A percentile compares a stretch with the other conserved stretches of the same genome.
Conservation (phyloP, 495 filamentous ascomycete genomes). For the Annulohypoxylon bovei region DNA sequence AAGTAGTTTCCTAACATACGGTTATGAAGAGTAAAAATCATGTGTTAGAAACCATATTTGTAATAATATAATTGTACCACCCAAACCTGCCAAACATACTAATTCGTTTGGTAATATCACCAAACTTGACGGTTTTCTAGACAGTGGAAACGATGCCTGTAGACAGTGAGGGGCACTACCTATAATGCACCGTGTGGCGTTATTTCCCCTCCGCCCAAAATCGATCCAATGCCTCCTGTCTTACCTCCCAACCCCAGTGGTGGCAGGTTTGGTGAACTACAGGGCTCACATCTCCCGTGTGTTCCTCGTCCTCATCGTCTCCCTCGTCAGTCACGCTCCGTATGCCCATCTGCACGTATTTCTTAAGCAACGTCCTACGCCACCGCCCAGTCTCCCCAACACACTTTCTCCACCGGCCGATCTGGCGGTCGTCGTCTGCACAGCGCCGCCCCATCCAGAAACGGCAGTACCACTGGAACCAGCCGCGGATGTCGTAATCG, state of each 20-base stretch:
- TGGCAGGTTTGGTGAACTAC: conserved; percentile 62
- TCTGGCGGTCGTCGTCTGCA: conserved; percentile 60
- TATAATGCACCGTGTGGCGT: background rate
- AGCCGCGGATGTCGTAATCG: conserved; percentile 57
- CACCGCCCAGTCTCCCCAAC: conserved; percentile 59
- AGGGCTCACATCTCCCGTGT: conserved; percentile 56
- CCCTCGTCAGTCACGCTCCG: conserved; percentile 58
- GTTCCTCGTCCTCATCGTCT: conserved; percentile 48
- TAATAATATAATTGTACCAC: background rate
- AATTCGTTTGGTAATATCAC: background rate
- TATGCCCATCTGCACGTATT: conserved; percentile 54
- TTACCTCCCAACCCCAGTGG: conserved; percentile 60
- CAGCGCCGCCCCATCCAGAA: conserved; percentile 60
- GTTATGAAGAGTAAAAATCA: conserved; percentile 29
- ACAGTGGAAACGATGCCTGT: background rate
- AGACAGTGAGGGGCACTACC: background rate
- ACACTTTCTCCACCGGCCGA: conserved; percentile 58
- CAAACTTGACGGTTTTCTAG: background rate
- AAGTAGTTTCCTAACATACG: conserved; percentile 47
- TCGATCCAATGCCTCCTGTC: conserved; percentile 56
- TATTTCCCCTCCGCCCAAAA: conserved; percentile 51
- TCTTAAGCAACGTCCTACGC: conserved; percentile 57
- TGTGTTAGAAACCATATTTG: background rate
- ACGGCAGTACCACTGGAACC: conserved; percentile 64
- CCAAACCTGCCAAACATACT: background rate